phyloP scores from a whole-genome alignment of 108 stramenopile genomes.

The Parmales sp. region DNA sequence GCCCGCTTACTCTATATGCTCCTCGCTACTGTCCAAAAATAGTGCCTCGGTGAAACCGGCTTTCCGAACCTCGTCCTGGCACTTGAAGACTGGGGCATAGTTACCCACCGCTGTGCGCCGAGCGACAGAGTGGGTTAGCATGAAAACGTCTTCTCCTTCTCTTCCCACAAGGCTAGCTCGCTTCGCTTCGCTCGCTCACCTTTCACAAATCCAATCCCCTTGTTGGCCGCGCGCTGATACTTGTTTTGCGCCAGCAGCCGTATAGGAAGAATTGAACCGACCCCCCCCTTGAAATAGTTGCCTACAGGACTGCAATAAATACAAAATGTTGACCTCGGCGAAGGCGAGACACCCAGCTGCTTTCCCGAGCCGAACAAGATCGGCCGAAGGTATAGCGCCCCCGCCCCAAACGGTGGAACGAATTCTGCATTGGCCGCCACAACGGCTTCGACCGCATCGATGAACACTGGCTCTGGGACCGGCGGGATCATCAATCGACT shows the following conservation, averaged over 20 bases:
- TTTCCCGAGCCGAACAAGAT: constrained; percentile 33
- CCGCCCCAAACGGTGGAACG: constrained; percentile 29
- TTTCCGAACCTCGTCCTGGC: background rate
- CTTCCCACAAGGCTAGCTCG: no score
- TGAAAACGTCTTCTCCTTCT: no score
- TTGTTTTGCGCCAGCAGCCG: background rate
- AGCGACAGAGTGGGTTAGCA: no score
- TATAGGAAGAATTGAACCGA: background rate
- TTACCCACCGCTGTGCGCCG: background rate
- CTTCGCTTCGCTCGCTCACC: no score
- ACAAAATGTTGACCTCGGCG: constrained; percentile 24
- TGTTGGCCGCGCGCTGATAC: background rate
- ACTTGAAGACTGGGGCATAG: constrained; percentile 3
- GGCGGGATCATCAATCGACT: constrained; percentile 27
- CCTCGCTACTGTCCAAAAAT: constrained; percentile 24
- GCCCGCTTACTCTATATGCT: constrained; percentile 19
- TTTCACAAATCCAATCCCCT: no score
- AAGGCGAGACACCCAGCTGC: constrained; percentile 29
- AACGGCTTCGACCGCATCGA: constrained; percentile 21
- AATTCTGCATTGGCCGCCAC: constrained; percentile 30
- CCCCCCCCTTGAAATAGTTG: background rate
- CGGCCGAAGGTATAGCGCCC: constrained; percentile 32
- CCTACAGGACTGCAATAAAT: constrained; percentile 20
- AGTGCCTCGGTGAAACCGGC: constrained; percentile 8
- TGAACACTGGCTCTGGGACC: constrained; percentile 21